These are phyloP conservation scores for Apiotrichum laibachii DNA, from an alignment of 1,284 basidiomycete species.

Conservation along the genomic window DNA sequence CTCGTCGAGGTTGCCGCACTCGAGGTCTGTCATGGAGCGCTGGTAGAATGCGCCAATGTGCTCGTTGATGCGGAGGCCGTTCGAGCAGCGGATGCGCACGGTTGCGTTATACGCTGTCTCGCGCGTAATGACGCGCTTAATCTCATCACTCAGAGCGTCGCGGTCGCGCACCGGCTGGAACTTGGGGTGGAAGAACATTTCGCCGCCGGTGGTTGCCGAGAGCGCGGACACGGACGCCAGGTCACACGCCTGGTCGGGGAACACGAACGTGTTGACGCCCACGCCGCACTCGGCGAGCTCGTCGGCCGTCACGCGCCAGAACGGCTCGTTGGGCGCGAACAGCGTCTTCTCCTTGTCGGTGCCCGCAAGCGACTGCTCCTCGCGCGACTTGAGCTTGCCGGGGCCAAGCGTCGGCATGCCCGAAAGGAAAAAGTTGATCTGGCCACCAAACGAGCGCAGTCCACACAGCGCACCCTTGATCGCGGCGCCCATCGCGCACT, in stretches of 20 bases:
- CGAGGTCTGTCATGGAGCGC: constrained; percentile 70
- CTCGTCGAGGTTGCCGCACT: constrained; percentile 75
- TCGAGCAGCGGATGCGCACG: constrained; percentile 79
- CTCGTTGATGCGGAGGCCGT: constrained; percentile 70
- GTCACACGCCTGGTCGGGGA: constrained; percentile 79
- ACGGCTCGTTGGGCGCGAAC: constrained; percentile 69
- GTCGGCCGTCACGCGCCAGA: constrained; percentile 79
- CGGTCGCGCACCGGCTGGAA: constrained; percentile 74
- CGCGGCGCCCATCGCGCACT: constrained; percentile 73
- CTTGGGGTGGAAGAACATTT: constrained; percentile 87
- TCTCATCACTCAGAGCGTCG: constrained; percentile 65
- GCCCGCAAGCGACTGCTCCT: constrained; percentile 74
- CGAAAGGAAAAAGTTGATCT: constrained; percentile 77
- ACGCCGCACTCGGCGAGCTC: constrained; percentile 87
- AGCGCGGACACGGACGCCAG: constrained; percentile 79
- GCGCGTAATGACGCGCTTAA: constrained; percentile 67
- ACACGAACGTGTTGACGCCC: constrained; percentile 85
- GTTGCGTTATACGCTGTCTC: constrained; percentile 78
- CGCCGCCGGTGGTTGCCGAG: constrained; percentile 80
- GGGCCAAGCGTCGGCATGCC: constrained; percentile 74
- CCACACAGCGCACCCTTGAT: constrained; percentile 70
- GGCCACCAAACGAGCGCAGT: constrained; percentile 79
- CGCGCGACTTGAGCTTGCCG: constrained; percentile 62
- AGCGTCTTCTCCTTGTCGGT: constrained; percentile 84
- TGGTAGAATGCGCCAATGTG: constrained; percentile 82